These are phyloP conservation scores for Candolleomyces efflorescens DNA, from an alignment of 768 basidiomycete genomes.

Conservation along the genomic window DNA sequence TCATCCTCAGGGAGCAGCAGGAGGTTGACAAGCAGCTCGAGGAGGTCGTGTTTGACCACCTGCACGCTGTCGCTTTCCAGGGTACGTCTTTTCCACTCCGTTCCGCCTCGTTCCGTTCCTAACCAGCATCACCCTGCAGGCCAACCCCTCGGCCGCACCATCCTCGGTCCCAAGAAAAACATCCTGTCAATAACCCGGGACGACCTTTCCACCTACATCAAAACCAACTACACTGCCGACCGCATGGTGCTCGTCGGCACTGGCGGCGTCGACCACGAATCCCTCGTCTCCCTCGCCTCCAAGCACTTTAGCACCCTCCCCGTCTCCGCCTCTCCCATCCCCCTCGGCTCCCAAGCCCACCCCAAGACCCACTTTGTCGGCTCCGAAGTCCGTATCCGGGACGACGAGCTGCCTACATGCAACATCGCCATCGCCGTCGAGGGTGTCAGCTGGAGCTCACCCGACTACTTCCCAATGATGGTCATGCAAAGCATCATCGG, in stretches of 20 bases:
- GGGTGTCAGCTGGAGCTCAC: constrained; percentile 96
- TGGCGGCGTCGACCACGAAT: constrained; percentile 88
- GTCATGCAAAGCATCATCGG: constrained; percentile 97
- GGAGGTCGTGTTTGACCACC: constrained; percentile 98
- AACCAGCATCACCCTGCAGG: constrained; percentile 37
- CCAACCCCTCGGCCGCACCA: constrained; percentile 94
- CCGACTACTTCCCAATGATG: constrained; percentile 99
- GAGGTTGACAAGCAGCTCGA: constrained; percentile 99
- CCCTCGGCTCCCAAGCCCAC: constrained; percentile 77
- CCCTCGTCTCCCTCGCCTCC: constrained; percentile 93
- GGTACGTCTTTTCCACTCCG: constrained; percentile 45
- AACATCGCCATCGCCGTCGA: constrained; percentile 97
- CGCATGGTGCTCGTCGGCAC: constrained; percentile 98
- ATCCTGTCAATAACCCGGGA: constrained; percentile 92
- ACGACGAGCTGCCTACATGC: constrained; percentile 85
- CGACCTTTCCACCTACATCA: constrained; percentile 87
- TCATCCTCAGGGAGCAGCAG: constrained; percentile 95
- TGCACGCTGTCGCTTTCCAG: constrained; percentile 96
- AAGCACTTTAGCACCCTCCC: constrained; percentile 90
- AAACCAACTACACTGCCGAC: constrained; percentile 97
- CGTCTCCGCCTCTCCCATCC: constrained; percentile 81
- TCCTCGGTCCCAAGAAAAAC: constrained; percentile 94
- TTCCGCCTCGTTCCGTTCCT: constrained; percentile 4
- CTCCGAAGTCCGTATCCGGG: constrained; percentile 92
- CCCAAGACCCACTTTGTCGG: constrained; percentile 83